A percentile compares a stretch with the other conserved stretches of the same genome.
phyloP scores from a whole-genome alignment of 2,329 filamentous ascomycete species.

The Cyphellophora europaea region DNA sequence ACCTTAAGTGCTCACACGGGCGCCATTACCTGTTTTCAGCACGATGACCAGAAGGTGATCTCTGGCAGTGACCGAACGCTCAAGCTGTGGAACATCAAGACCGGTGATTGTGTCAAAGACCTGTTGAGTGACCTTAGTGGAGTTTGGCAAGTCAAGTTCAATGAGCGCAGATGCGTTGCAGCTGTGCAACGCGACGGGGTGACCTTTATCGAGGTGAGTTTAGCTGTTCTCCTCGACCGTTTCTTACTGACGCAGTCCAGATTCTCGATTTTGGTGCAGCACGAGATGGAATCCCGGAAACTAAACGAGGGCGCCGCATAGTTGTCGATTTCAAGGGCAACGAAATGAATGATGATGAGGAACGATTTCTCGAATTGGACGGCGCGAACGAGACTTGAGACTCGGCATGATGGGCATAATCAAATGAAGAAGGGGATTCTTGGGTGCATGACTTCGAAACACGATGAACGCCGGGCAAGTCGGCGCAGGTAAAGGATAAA shows the following conservation, averaged over 20 bases:
- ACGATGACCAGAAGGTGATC: constrained; percentile 93
- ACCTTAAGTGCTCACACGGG: constrained; percentile 89
- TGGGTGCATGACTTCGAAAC: not conserved
- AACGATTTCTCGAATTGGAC: constrained; percentile 10
- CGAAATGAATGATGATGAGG: constrained; percentile 22
- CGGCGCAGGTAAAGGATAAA: not conserved
- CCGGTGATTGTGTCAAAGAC: constrained; percentile 85
- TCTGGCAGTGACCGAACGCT: constrained; percentile 90
- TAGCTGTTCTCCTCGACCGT: constrained; percentile 2
- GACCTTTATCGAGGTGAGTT: constrained; percentile 84
- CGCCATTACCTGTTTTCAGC: constrained; percentile 97
- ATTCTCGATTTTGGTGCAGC: constrained; percentile 95
- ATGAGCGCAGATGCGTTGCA: constrained; percentile 87
- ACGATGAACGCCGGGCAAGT: not conserved
- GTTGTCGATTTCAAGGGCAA: constrained; percentile 34
- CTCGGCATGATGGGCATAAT: not conserved
- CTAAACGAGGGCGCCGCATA: constrained; percentile 71
- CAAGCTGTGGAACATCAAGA: constrained; percentile 97
- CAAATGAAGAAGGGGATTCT: not conserved
- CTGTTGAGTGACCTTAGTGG: constrained; percentile 85
- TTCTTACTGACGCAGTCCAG: constrained; percentile 37
- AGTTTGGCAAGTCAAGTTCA: constrained; percentile 99
- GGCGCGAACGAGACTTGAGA: constrained; percentile 2
- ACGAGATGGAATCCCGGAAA: constrained; percentile 71
- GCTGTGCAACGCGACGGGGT: constrained; percentile 87